Conservation (phyloP, 2,329 filamentous ascomycete genomes). For the Alternaria viburni region DNA sequence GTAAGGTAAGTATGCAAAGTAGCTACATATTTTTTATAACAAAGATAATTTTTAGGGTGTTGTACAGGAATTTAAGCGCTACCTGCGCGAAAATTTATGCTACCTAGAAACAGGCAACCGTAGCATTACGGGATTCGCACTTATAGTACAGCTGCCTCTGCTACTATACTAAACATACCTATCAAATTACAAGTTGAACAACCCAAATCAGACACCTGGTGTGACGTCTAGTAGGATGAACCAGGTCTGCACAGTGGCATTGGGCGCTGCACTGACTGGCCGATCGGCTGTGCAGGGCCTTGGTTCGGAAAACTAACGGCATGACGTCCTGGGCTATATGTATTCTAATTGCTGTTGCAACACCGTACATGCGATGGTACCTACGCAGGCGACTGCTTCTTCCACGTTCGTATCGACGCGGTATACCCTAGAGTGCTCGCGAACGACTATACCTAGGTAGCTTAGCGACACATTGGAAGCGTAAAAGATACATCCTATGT, state of each 20-base stretch:
- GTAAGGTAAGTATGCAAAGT: too few species aligned
- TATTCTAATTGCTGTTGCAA: neutral
- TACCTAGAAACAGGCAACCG: too few species aligned
- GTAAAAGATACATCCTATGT: neutral
- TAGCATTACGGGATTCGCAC: too few species aligned
- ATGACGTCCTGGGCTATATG: neutral
- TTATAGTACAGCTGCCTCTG: too few species aligned
- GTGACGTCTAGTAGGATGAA: constrained; percentile 4
- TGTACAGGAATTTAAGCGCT: too few species aligned
- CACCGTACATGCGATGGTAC: neutral
- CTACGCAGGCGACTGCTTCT: neutral
- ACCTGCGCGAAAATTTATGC: too few species aligned
- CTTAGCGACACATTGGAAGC: neutral
- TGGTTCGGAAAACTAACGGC: neutral
- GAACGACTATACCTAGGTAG: neutral
- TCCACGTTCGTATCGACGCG: neutral
- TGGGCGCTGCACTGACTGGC: neutral
- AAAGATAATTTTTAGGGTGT: too few species aligned
- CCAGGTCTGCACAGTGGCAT: neutral
- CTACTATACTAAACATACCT: too few species aligned
- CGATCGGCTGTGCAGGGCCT: neutral
- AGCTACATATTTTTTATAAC: too few species aligned
- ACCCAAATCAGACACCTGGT: too few species aligned
- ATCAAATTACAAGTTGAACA: too few species aligned
- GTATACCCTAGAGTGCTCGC: neutral